Evolutionary conservation across 805 yeast species (phyloP).

Genomic region (Yamadazyma nakazawae): DNA sequence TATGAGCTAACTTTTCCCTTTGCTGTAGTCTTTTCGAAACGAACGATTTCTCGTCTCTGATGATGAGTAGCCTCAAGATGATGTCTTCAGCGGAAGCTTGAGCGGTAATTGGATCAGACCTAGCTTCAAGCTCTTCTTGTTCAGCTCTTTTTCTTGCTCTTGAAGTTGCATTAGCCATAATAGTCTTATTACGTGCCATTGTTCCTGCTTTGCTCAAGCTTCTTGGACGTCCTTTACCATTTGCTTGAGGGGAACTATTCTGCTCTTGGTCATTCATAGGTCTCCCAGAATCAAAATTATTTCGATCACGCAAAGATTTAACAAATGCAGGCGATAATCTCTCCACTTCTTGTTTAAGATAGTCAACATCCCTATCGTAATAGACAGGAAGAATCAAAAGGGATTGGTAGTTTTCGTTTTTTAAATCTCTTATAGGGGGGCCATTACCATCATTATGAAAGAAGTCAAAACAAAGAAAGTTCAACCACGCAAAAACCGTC

Average conservation of each 20-base stretch:
- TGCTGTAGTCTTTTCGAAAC: conserved; percentile 59
- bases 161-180: conserved; percentile 68
- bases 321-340: conserved; percentile 53
- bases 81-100: conserved; percentile 58
- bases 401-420: conserved; percentile 61
- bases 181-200: conserved; percentile 61
- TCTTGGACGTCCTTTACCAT: conserved; percentile 7
- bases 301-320: conserved; percentile 46
- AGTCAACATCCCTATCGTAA: conserved; percentile 50
- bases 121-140: conserved; percentile 39
- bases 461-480: conserved; percentile 62
- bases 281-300: conserved; percentile 33
- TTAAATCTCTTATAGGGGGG: conserved; percentile 62
- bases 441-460: conserved; percentile 83
- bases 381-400: conserved; percentile 60
- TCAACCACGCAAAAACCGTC: conserved; percentile 68
- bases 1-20: conserved; percentile 56
- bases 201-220: conserved; percentile 40
- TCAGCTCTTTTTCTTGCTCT: conserved; percentile 48
- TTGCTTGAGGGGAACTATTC: background rate
- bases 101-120: conserved; percentile 42
- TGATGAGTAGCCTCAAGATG: conserved; percentile 64
- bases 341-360: conserved; percentile 57
- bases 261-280: background rate
- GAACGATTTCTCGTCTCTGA: conserved; percentile 58